Evolutionary conservation across 2,329 filamentous ascomycete genomes (phyloP).

Genomic region (Leptodontidium sp.): DNA sequence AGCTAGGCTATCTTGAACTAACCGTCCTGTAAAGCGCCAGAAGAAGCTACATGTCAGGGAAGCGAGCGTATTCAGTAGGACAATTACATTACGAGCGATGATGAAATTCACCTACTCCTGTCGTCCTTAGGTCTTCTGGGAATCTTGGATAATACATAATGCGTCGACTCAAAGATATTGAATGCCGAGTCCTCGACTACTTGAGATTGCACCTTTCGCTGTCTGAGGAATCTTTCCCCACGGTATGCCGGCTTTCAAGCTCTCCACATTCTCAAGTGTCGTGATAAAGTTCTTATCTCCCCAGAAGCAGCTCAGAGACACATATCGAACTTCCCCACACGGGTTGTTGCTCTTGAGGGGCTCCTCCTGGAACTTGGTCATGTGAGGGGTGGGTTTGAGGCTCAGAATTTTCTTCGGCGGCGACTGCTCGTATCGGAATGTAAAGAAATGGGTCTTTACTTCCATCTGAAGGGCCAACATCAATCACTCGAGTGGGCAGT

Average conservation of each 20-base stretch:
- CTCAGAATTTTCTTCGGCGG: background rate
- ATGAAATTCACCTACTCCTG: no score
- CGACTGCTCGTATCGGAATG: background rate
- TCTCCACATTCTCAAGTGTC: background rate
- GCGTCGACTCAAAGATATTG: background rate
- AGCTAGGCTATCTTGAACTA: no score
- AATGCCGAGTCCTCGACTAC: background rate
- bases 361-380: background rate
- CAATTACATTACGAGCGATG: no score
- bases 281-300: background rate
- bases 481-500: background rate
- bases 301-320: background rate
- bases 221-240: background rate
- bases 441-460: background rate
- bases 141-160: conserved; percentile 12
- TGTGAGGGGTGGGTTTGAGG: background rate
- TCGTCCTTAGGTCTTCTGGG: background rate
- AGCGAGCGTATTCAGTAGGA: no score
- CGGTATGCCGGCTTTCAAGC: background rate
- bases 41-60: no score
- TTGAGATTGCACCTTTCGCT: background rate
- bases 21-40: no score
- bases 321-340: background rate
- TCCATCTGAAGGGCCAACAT: background rate
- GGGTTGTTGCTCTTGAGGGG: background rate